Evolutionary conservation across 2,329 filamentous ascomycete species (phyloP).

Genomic region (Stromatinia cepivora): DNA sequence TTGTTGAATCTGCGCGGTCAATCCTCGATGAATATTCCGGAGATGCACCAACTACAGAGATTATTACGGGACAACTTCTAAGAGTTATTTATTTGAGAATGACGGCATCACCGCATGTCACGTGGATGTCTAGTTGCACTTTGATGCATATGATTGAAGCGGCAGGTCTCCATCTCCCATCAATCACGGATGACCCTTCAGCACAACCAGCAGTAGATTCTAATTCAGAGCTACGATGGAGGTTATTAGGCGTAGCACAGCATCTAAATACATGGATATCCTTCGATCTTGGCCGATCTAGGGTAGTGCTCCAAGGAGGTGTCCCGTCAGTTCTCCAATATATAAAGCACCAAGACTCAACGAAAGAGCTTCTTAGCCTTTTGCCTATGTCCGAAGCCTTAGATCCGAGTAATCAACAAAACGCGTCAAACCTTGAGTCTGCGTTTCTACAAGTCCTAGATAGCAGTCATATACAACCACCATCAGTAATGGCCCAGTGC

Average conservation of each 20-base stretch:
- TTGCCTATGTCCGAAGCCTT: conserved; percentile 19
- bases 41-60: conserved; percentile 28
- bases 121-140: conserved; percentile 35
- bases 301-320: conserved; percentile 9
- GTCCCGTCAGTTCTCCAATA: neutral
- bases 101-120: conserved; percentile 32
- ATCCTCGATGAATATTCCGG: conserved; percentile 23
- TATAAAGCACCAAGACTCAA: conserved; percentile 6
- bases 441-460: conserved; percentile 6
- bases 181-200: conserved; percentile 9
- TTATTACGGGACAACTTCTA: conserved; percentile 32
- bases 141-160: conserved; percentile 35
- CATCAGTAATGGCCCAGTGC: conserved; percentile 17
- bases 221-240: conserved; percentile 18
- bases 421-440: neutral
- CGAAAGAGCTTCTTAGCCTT: conserved; percentile 21
- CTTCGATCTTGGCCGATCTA: conserved; percentile 19
- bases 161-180: conserved; percentile 34
- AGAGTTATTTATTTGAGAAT: conserved; percentile 32
- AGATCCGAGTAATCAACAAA: conserved; percentile 13
- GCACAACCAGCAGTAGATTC: neutral
- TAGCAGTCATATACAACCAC: conserved; percentile 3
- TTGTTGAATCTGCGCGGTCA: conserved; percentile 28
- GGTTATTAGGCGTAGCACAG: conserved; percentile 15
- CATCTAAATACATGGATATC: conserved; percentile 22